These are phyloP conservation scores for Nicotiana attenuata DNA, from an alignment of 257 asterid species.

Conservation along the genomic window DNA sequence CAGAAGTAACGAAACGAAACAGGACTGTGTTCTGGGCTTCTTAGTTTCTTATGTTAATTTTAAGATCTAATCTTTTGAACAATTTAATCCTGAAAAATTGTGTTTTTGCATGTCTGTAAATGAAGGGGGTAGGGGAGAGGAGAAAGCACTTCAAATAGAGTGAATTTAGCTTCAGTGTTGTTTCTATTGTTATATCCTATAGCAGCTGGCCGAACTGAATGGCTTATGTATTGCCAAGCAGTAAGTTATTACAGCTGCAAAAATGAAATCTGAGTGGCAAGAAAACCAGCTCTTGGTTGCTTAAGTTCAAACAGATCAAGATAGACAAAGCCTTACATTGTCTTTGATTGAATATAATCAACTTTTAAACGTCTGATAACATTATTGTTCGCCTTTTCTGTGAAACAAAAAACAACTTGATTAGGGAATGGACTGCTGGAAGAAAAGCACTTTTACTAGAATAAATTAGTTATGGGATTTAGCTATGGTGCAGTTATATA, in stretches of 20 bases:
- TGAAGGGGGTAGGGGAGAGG: background rate
- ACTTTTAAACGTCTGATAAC: background rate
- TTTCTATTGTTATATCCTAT: background rate
- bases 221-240: constrained; percentile 27
- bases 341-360: background rate
- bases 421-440: background rate
- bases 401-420: background rate
- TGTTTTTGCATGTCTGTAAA: background rate
- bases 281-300: constrained; percentile 29
- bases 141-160: background rate
- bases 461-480: background rate
- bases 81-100: background rate
- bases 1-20: background rate
- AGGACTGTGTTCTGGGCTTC: background rate
- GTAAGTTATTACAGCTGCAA: constrained; percentile 19
- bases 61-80: background rate
- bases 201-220: constrained; percentile 41
- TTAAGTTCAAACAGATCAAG: constrained; percentile 18
- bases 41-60: background rate
- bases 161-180: background rate
- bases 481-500: background rate
- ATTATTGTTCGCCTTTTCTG: background rate
- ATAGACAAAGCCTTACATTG: constrained; percentile 20
- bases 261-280: background rate
- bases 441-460: background rate